Base-by-base conservation (phyloP, 495 filamentous ascomycete genomes). In the Aspergillus indologenus region DNA sequence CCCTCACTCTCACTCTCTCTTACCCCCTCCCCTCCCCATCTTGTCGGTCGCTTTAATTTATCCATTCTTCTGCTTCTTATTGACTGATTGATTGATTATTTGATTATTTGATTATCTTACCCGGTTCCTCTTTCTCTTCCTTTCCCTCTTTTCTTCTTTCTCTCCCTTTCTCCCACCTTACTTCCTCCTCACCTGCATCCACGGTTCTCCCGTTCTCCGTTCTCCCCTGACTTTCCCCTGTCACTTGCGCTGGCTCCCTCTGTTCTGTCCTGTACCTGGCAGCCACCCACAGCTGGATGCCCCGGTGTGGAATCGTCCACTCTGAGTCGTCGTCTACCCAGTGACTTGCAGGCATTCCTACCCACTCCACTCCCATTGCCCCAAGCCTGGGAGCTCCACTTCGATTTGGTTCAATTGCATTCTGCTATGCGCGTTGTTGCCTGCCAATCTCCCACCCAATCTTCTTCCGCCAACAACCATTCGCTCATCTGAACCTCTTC, bases 371-470 rank as follows among this genome's bases (percentile, higher is more conserved):
- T 40, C 34, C 42, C 40, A 45, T 45, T 56, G 45, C 52, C 56
- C 52, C 56, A 42, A 43, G 22, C 42, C 26, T 29, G 26, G 42
- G 19, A 40, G 45, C 52, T 58, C 52, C 53, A 58, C 51, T 56
- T 49, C 51, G 52, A 34, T 24, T 55, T 40, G n/a, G n/a, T n/a
- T n/a, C n/a, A n/a, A n/a, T n/a, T n/a, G 52, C 42, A 29, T 61
- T 40, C 34, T 40, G 74, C 62, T 67, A 75, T 75, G 71, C 62
- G 53, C 63, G 53, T 58, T 63, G 44, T 53, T 56, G 59, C 60
- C 61, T 60, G 53, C 54, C 57, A 44, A 52, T 31, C 60, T 54
- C 20, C 20, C 29, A 45, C 48, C 40, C n/a, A 34, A 26, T 56
- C 19, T 57, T 43, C 58, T 49, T 48, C 49, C 58, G 31, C 56